phyloP scores from a whole-genome alignment of 2,329 filamentous ascomycete genomes.

The Pseudophaeomoniella oleicola region DNA sequence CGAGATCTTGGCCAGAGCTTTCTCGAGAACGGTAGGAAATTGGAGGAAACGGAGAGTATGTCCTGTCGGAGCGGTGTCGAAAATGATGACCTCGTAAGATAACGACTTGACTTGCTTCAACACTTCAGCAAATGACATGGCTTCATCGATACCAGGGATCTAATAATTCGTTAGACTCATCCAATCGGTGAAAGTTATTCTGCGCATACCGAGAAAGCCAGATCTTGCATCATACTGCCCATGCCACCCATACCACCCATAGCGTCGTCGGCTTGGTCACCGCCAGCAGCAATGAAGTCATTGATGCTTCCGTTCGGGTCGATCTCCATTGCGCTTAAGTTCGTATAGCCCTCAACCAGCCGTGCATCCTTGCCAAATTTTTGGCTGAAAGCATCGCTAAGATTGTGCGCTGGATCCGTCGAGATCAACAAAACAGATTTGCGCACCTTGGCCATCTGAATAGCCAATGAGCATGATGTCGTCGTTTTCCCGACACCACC shows the following conservation, averaged over 20 bases:
- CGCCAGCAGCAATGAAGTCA: slow-evolving; percentile 70
- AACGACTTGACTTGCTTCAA: slow-evolving; percentile 98
- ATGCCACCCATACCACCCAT: slow-evolving; percentile 55
- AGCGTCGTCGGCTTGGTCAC: slow-evolving; percentile 55
- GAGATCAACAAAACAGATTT: slow-evolving; percentile 95
- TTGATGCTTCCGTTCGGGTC: slow-evolving; percentile 97
- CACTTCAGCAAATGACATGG: slow-evolving; percentile 93
- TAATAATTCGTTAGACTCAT: slow-evolving; percentile 22
- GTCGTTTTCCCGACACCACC: slow-evolving; percentile 98
- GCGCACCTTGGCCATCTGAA: slow-evolving; percentile 88
- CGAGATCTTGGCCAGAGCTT: slow-evolving; percentile 92
- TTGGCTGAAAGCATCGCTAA: slow-evolving; percentile 93
- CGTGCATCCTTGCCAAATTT: slow-evolving; percentile 99
- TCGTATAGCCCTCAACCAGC: slow-evolving; percentile 79
- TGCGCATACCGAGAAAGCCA: slow-evolving; percentile 67
- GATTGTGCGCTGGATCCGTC: slow-evolving; percentile 94
- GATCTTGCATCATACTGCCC: slow-evolving; percentile 96
- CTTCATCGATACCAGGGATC: slow-evolving; percentile 98
- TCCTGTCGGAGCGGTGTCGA: slow-evolving; percentile 94
- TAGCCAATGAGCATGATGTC: slow-evolving; percentile 96
- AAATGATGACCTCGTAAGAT: slow-evolving; percentile 97
- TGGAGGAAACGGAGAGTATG: slow-evolving; percentile 98
- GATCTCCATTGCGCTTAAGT: slow-evolving; percentile 97
- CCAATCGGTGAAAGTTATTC: slow-evolving; percentile 1
- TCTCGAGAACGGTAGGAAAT: slow-evolving; percentile 95